Evolutionary conservation across 1,139 yeast species (phyloP).

Genomic region (Kodamaea arcana): DNA sequence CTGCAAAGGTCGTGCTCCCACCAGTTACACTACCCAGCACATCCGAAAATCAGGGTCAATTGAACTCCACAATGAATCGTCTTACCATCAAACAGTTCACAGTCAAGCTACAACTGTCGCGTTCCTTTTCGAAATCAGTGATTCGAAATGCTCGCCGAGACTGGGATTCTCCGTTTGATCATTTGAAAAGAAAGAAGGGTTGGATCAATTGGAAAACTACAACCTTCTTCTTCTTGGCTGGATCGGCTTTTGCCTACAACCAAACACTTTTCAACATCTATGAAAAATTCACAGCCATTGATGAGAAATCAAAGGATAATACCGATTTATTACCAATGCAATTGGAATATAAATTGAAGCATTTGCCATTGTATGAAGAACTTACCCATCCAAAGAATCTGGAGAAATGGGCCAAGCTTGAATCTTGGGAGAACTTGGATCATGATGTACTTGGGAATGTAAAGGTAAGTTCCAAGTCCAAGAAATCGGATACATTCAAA

Average conservation of each 20-base stretch:
- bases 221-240: constrained; percentile 24
- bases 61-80: neutral
- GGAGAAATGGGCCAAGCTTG: constrained; percentile 40
- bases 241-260: constrained; percentile 31
- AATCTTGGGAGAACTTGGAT: constrained; percentile 62
- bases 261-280: constrained; percentile 33
- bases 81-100: too few relatives aligned
- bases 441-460: constrained; percentile 33
- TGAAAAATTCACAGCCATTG: constrained; percentile 26
- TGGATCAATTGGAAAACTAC: constrained; percentile 34
- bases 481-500: too few relatives aligned
- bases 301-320: constrained; percentile 18
- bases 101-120: too few relatives aligned
- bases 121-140: too few relatives aligned
- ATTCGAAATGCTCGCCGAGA: constrained; percentile 22
- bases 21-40: neutral
- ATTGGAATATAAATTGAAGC: constrained; percentile 46
- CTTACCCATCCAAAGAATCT: constrained; percentile 37
- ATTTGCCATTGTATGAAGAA: constrained; percentile 50
- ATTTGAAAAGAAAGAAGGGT: constrained; percentile 21
- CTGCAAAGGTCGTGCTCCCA: neutral
- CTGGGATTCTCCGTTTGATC: constrained; percentile 35
- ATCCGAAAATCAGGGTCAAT: neutral
- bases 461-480: too few relatives aligned
- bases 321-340: constrained; percentile 16